A percentile compares a stretch with the other conserved stretches of the same genome.
Evolutionary conservation across 176 grass and related monocot species (phyloP).

Genomic region (Olyra latifolia): DNA sequence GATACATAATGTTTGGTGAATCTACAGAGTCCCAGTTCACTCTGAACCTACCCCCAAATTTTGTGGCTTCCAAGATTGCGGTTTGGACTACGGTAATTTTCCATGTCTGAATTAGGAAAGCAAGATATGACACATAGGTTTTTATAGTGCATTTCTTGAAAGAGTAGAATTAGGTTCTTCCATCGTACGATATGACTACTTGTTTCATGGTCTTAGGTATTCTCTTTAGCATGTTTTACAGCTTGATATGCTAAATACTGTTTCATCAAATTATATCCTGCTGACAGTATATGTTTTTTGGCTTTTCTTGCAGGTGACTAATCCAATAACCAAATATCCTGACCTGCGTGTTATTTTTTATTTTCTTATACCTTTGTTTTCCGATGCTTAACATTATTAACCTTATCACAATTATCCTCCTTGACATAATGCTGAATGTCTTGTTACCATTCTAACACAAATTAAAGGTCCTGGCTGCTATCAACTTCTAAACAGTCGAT

Average conservation of each 20-base stretch:
- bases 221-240: neutral
- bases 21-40: conserved; percentile 69
- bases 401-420: too few species aligned
- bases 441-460: neutral
- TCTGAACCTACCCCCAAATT: conserved; percentile 61
- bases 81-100: conserved; percentile 72
- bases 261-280: neutral
- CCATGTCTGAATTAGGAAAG: too few species aligned
- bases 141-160: neutral
- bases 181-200: neutral
- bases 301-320: conserved; percentile 65
- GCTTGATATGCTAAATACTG: neutral
- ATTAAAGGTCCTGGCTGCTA: neutral
- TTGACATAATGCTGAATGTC: too few species aligned
- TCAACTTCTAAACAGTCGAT: neutral
- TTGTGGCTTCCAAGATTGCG: conserved; percentile 57
- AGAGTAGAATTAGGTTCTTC: neutral
- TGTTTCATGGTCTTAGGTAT: neutral
- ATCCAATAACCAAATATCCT: conserved; percentile 85
- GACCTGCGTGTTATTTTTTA: neutral
- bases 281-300: neutral
- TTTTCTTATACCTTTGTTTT: neutral
- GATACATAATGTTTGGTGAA: conserved; percentile 76
- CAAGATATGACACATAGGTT: neutral
- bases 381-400: neutral